Percentiles rank a stretch among this genome's conserved stretches.
Conservation (phyloP, 1,284 basidiomycete species). For the Trichosporon asahii region DNA sequence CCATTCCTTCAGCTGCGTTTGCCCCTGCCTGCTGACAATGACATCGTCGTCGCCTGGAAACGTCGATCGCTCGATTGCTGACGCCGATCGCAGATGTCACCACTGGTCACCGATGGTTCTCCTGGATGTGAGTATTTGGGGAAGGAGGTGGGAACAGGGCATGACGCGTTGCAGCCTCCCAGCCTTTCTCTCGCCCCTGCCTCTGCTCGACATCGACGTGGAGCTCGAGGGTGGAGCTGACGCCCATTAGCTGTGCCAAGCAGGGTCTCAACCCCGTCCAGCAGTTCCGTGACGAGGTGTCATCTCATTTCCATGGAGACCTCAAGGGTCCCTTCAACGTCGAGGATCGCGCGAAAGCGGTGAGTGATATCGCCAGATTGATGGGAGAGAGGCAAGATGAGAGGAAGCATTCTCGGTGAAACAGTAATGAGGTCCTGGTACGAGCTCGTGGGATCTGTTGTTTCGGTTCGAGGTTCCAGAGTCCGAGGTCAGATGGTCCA, state of each 20-base stretch:
- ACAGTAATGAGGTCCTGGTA: background rate
- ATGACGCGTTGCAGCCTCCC: background rate
- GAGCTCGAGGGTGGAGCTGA: background rate
- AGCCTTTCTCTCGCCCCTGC: background rate
- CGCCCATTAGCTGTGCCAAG: slow-evolving; percentile 56
- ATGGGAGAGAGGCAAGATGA: background rate
- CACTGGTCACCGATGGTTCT: slow-evolving; percentile 79
- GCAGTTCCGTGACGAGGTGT: slow-evolving; percentile 72
- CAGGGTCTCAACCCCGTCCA: slow-evolving; percentile 65
- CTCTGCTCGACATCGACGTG: too few species aligned
- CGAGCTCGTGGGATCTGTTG: background rate
- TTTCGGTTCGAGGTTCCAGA: slow-evolving; percentile 2
- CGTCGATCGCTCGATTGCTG: background rate
- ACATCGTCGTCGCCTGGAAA: background rate
- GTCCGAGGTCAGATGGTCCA: background rate
- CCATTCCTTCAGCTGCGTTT: too few species aligned
- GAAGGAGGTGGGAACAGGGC: background rate
- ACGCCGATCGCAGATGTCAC: slow-evolving; percentile 59
- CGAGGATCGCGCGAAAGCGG: slow-evolving; percentile 67
- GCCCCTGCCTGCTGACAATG: too few species aligned
- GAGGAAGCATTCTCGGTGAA: background rate
- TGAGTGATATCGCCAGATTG: slow-evolving; percentile 19
- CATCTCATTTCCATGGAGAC: slow-evolving; percentile 69
- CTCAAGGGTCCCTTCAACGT: slow-evolving; percentile 83
- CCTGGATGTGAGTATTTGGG: slow-evolving; percentile 57